Evolutionary conservation across 2,329 filamentous ascomycete species (phyloP).

Genomic region (Tetracladium maxilliforme): DNA sequence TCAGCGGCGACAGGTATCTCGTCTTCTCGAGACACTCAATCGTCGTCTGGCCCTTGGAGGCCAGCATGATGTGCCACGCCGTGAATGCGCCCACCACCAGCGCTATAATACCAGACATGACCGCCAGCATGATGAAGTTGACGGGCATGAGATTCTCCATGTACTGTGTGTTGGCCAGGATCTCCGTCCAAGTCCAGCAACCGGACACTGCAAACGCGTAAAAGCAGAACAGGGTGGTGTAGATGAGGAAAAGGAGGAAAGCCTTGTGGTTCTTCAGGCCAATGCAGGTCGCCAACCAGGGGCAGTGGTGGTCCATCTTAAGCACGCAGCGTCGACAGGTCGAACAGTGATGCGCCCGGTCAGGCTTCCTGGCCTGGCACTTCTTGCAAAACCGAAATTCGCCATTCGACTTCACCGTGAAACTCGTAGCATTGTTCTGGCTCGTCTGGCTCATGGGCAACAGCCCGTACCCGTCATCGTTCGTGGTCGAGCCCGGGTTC

Average conservation of each 20-base stretch:
- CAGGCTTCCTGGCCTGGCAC: conserved; percentile 86
- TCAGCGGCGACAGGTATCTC: conserved; percentile 72
- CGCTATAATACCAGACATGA: conserved; percentile 81
- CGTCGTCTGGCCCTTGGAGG: conserved; percentile 69
- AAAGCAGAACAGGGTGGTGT: conserved; percentile 77
- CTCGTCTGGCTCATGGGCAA: conserved; percentile 58
- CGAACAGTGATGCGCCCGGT: conserved; percentile 92
- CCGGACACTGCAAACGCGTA: conserved; percentile 64
- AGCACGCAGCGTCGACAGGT: conserved; percentile 87
- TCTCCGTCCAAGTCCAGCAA: conserved; percentile 74
- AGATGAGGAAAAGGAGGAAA: conserved; percentile 83
- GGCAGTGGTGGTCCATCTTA: conserved; percentile 99
- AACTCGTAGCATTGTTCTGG: conserved; percentile 45
- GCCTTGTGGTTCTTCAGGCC: conserved; percentile 91
- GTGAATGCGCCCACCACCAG: conserved; percentile 84
- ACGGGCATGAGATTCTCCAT: conserved; percentile 70
- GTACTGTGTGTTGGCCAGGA: conserved; percentile 55
- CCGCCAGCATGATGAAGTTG: conserved; percentile 78
- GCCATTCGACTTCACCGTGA: conserved; percentile 87
- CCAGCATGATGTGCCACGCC: conserved; percentile 77
- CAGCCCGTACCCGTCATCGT: conserved; percentile 58
- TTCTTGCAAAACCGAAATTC: conserved; percentile 91
- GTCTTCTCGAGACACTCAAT: conserved; percentile 96
- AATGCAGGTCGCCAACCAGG: conserved; percentile 93
- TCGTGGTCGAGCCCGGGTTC: conserved; percentile 60